Base-by-base conservation (phyloP, 768 basidiomycete genomes). In the Trametes gibbosa region DNA sequence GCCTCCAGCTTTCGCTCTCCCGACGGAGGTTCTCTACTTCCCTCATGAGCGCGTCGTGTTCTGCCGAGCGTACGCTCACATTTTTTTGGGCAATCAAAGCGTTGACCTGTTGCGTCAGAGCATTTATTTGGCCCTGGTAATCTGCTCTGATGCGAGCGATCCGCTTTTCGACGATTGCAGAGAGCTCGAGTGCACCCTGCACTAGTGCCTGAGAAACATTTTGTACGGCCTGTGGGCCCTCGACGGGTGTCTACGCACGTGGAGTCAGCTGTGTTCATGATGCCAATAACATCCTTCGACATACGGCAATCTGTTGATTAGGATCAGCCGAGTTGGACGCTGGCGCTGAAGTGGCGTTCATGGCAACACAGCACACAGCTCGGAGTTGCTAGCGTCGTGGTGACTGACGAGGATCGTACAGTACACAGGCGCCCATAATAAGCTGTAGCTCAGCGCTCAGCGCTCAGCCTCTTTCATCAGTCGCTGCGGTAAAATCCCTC, bases 341-440 rank as follows among this genome's bases (percentile, higher is more conserved):
- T n/a, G n/a, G n/a, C n/a, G n/a, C n/a, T n/a, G n/a, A n/a, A n/a
- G 17, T 17, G 29, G 42, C 53, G 53, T 45, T 53, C 53, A 53
- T 46, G 41, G 13, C 29, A 32, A 5, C 4, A 4, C 4, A 10
- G 29, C 4, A 32, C 29, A 32, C 29, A 32, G 10, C 29, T 10
- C 29, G 29, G 29, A n/a, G n/a, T n/a, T n/a, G n/a, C 10, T 10
- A 32, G 29, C 10, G 29, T n/a, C n/a, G 29, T 32, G 29, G 29
- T 10, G 4, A 32, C 29, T 32, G 29, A 10, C 29, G 29, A 32
- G 29, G 29, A 32, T 4, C 29, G 10, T 10, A 32, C 4, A 32
- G 29, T 10, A 32, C 29, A 32, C 10, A 32, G 29, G 29, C 29
- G 29, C 29, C 29, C 29, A 10, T 32, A 5, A 32, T 32, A 32